Evolutionary conservation across 2,329 filamentous ascomycete genomes (phyloP).

Genomic region (Colletotrichum sp.): DNA sequence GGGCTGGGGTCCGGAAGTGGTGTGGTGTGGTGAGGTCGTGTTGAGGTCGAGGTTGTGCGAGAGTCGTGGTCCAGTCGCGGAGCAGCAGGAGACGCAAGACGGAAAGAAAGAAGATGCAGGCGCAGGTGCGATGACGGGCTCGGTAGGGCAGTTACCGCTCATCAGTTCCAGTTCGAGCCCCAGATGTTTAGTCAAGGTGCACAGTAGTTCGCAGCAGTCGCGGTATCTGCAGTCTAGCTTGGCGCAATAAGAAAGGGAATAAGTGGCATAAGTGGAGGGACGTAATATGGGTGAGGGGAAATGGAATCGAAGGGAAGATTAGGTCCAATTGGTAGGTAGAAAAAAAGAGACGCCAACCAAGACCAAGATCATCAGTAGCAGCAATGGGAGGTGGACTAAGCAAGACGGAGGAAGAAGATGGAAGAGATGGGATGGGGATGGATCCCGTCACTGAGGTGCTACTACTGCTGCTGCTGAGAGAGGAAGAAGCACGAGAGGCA

Average conservation of each 20-base stretch:
- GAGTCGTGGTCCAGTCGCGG: not conserved
- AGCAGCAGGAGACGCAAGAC: not conserved
- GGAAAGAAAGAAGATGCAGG: not conserved
- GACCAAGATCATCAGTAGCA: not conserved
- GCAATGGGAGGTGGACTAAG: not conserved
- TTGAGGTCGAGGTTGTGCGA: not conserved
- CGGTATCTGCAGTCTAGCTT: not conserved
- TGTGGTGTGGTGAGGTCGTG: not conserved
- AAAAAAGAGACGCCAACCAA: not conserved
- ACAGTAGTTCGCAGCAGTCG: not conserved
- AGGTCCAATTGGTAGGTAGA: not conserved
- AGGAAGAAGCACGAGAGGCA: not conserved
- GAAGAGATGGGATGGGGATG: not conserved
- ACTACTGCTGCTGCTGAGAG: not conserved
- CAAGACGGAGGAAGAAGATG: not conserved
- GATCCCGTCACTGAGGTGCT: not conserved
- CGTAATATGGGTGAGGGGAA: not conserved
- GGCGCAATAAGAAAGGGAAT: not conserved
- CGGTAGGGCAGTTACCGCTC: not conserved
- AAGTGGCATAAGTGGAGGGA: not conserved
- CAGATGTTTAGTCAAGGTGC: not conserved
- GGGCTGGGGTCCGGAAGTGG: conserved; percentile 6
- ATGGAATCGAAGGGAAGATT: not conserved
- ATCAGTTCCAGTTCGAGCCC: not conserved
- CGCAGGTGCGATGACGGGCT: not conserved